phyloP scores from a whole-genome alignment of 1,284 basidiomycete genomes.

The Cutaneotrichosporon sp. region DNA sequence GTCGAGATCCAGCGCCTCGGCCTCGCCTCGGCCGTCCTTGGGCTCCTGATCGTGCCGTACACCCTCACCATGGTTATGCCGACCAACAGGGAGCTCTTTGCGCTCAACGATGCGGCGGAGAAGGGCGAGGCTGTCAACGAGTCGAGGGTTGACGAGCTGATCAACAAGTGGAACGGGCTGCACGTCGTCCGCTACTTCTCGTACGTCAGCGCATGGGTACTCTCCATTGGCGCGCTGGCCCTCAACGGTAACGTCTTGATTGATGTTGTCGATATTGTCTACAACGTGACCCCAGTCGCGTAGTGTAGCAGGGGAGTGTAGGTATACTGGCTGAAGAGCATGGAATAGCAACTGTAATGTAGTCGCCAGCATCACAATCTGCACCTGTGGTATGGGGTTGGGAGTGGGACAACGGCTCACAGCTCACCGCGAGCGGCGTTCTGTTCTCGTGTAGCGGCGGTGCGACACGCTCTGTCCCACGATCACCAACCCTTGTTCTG shows the following conservation, averaged over 20 bases:
- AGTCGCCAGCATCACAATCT: too few relatives aligned
- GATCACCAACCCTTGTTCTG: too few relatives aligned
- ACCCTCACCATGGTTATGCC: slow-evolving; percentile 18
- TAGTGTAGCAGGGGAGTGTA: too few relatives aligned
- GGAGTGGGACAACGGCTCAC: too few relatives aligned
- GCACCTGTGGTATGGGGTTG: too few relatives aligned
- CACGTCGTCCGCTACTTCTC: slow-evolving; percentile 18
- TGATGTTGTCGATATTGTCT: slow-evolving; percentile 5
- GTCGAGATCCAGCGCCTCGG: slow-evolving; percentile 17
- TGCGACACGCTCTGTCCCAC: too few relatives aligned
- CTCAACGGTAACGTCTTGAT: neutral
- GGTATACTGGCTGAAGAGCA: too few relatives aligned
- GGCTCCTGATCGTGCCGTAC: slow-evolving; percentile 22
- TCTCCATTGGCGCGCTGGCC: slow-evolving; percentile 11
- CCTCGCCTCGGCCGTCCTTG: slow-evolving; percentile 17
- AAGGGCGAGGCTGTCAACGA: neutral
- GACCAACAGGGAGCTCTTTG: slow-evolving; percentile 21
- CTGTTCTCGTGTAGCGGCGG: too few relatives aligned
- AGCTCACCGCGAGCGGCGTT: too few relatives aligned
- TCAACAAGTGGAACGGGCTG: slow-evolving; percentile 20
- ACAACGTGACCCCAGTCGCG: neutral
- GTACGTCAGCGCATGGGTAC: slow-evolving; percentile 7
- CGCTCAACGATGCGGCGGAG: neutral
- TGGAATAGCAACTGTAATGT: too few relatives aligned
- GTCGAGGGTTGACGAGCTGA: slow-evolving; percentile 17